Percentiles rank a stretch among this genome's conserved stretches.
Evolutionary conservation across 2,329 filamentous ascomycete species (phyloP).

Genomic region (Cytospora piceae): DNA sequence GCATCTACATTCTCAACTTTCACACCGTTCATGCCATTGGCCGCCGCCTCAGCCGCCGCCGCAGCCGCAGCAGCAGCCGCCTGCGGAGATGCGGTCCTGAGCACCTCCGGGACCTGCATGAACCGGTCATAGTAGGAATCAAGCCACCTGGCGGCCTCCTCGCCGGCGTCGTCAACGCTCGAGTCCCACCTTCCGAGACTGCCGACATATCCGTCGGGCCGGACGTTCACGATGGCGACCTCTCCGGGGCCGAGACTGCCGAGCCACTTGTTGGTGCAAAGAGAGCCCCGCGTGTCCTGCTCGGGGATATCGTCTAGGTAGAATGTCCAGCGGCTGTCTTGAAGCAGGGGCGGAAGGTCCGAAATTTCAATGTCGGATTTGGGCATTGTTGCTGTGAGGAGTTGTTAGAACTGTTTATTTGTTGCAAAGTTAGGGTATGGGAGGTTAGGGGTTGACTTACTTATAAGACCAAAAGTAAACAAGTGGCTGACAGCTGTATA

Average conservation of each 20-base stretch:
- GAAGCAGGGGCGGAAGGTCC: constrained; percentile 64
- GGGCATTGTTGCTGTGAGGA: constrained; percentile 55
- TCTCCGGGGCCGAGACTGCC: constrained; percentile 59
- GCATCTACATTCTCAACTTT: constrained; percentile 10
- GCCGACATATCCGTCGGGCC: constrained; percentile 76
- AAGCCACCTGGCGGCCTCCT: constrained; percentile 58
- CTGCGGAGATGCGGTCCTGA: constrained; percentile 30
- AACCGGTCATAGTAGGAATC: constrained; percentile 60
- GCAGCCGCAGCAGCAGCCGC: constrained; percentile 21
- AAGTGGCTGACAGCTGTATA: constrained; percentile 71
- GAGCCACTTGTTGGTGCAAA: constrained; percentile 72
- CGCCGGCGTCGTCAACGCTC: constrained; percentile 53
- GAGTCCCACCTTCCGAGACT: constrained; percentile 61
- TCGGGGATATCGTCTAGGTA: constrained; percentile 70
- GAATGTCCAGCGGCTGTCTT: constrained; percentile 71
- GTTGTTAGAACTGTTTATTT: constrained; percentile 27
- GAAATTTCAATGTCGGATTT: constrained; percentile 68
- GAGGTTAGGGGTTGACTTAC: constrained; percentile 46
- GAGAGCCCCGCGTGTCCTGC: constrained; percentile 54
- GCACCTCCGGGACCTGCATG: constrained; percentile 49
- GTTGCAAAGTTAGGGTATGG: background rate
- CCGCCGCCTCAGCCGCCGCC: background rate
- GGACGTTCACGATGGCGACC: constrained; percentile 68
- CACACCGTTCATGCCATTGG: constrained; percentile 11
- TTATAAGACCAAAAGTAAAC: constrained; percentile 72